phyloP scores from a whole-genome alignment of 139 green algal genomes.

The Volvox africanus region DNA sequence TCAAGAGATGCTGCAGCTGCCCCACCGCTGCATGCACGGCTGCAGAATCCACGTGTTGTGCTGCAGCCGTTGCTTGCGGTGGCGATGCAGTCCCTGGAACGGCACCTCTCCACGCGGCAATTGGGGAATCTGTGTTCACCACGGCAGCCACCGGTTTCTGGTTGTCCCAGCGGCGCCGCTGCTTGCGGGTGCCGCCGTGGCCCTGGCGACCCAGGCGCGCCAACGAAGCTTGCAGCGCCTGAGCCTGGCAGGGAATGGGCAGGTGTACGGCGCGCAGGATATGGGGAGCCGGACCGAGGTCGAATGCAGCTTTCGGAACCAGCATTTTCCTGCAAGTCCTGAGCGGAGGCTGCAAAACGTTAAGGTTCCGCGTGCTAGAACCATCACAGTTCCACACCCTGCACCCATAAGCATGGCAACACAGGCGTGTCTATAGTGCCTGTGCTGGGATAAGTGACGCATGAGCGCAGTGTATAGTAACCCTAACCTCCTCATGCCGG shows the following conservation, averaged over 20 bases:
- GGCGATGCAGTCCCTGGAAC: too few relatives aligned
- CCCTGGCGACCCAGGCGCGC: not conserved
- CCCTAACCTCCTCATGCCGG: too few relatives aligned
- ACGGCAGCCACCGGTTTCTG: not conserved
- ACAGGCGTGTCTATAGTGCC: too few relatives aligned
- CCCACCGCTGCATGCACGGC: not conserved
- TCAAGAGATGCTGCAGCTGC: slow-evolving; percentile 32
- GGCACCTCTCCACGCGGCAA: not conserved
- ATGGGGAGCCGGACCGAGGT: too few relatives aligned
- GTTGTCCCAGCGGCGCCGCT: slow-evolving; percentile 34
- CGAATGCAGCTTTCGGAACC: too few relatives aligned
- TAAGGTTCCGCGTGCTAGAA: too few relatives aligned
- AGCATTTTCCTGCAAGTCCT: too few relatives aligned
- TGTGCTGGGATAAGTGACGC: too few relatives aligned
- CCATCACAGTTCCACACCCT: too few relatives aligned
- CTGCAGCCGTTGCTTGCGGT: not conserved
- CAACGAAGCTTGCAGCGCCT: not conserved
- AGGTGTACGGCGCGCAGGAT: not conserved
- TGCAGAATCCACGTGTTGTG: not conserved
- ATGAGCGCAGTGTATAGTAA: too few relatives aligned
- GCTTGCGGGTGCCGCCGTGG: not conserved
- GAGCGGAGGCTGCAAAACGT: too few relatives aligned
- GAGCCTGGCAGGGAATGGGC: not conserved
- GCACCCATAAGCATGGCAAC: too few relatives aligned
- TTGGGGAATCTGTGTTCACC: not conserved